Conservation (phyloP, 441 rosid genomes). For the Aleurites moluccanus region DNA sequence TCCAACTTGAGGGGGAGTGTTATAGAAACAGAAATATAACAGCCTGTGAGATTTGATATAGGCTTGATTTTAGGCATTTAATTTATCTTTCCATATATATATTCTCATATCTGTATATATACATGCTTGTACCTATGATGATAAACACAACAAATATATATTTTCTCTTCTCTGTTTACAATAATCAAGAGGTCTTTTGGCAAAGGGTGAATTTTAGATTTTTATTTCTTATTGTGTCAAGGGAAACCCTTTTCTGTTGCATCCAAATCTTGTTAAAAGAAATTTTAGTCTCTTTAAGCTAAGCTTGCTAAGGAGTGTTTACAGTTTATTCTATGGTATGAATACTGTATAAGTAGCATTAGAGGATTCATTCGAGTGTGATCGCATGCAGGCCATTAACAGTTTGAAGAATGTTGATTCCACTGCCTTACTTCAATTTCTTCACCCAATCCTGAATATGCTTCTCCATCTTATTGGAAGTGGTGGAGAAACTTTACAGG, state of each 20-base stretch:
- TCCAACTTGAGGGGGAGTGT: no score
- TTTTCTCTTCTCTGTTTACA: no score
- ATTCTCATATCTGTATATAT: no score
- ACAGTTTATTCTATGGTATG: no score
- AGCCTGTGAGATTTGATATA: no score
- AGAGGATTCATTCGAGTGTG: slow-evolving; percentile 3
- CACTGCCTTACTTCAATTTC: slow-evolving; percentile 98
- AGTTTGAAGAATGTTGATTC: slow-evolving; percentile 99
- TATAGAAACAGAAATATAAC: no score
- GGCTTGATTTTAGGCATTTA: no score
- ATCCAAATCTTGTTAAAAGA: not conserved
- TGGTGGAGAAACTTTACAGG: slow-evolving; percentile 99
- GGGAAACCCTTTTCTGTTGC: no score
- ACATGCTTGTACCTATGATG: no score
- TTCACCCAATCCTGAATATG: slow-evolving; percentile 95
- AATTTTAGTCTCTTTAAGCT: not conserved
- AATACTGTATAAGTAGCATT: not conserved
- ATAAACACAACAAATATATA: no score
- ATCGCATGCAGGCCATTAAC: slow-evolving; percentile 83
- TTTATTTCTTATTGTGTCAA: not conserved
- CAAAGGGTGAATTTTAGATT: not conserved
- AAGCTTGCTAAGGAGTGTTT: not conserved
- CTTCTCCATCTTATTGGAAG: slow-evolving; percentile 99
- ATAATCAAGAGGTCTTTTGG: not conserved
- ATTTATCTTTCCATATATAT: no score